Percentiles rank a stretch among this genome's conserved stretches.
phyloP scores from a whole-genome alignment of 768 basidiomycete genomes.

The Termitomyces sp. region DNA sequence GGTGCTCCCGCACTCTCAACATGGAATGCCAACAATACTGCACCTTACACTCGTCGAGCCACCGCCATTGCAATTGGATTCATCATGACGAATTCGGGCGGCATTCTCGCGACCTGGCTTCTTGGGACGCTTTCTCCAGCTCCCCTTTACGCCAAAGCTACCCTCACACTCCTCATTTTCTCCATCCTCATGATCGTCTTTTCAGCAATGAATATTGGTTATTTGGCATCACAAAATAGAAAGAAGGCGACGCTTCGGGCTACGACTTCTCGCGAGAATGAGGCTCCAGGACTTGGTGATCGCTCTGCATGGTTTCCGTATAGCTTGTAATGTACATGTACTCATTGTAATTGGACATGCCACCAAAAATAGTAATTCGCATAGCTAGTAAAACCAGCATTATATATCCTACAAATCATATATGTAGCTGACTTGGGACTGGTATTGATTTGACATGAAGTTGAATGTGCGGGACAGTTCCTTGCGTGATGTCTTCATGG shows the following conservation, averaged over 20 bases:
- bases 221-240: constrained; percentile 37
- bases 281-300: constrained; percentile 39
- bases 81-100: constrained; percentile 53
- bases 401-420: not conserved
- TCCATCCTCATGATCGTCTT: constrained; percentile 34
- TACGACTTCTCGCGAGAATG: constrained; percentile 24
- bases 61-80: constrained; percentile 53
- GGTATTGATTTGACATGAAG: not conserved
- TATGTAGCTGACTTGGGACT: not conserved
- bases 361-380: not conserved
- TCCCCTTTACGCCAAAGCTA: constrained; percentile 45
- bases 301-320: constrained; percentile 51
- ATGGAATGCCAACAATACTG: constrained; percentile 59
- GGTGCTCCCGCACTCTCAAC: constrained; percentile 47
- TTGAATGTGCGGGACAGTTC: too few relatives aligned
- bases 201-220: constrained; percentile 29
- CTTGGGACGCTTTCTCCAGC: constrained; percentile 43
- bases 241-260: constrained; percentile 35
- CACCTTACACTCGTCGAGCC: constrained; percentile 50
- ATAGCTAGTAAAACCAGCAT: not conserved
- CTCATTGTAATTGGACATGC: not conserved
- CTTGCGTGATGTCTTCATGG: not conserved
- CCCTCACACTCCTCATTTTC: constrained; percentile 33
- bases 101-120: constrained; percentile 58
- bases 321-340: constrained; percentile 26